phyloP scores from a whole-genome alignment of 1,284 basidiomycete species.

The Anthracocystis setariae region DNA sequence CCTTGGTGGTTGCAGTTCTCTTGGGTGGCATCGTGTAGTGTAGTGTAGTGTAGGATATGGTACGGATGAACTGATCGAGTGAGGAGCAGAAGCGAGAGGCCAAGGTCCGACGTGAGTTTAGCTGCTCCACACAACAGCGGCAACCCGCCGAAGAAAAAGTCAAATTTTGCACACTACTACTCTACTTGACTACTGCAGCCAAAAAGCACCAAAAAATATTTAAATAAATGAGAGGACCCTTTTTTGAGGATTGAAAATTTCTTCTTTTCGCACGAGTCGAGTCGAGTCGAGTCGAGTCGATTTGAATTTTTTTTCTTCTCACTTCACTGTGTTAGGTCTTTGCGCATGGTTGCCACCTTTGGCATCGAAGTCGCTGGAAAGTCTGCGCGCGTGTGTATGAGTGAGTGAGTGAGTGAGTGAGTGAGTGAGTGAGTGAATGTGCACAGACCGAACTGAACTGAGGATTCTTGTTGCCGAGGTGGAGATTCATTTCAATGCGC shows the following conservation, averaged over 20 bases:
- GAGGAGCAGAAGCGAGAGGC: neutral
- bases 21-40: constrained; percentile 25
- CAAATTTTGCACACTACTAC: constrained; percentile 5
- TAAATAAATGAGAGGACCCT: too few relatives aligned
- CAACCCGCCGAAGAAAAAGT: too few relatives aligned
- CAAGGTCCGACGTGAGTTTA: neutral
- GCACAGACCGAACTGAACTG: neutral
- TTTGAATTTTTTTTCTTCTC: too few relatives aligned
- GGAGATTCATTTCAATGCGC: constrained; percentile 14
- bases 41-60: neutral
- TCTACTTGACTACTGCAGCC: constrained; percentile 2
- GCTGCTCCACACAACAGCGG: constrained; percentile 7
- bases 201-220: too few relatives aligned
- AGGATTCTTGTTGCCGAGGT: constrained; percentile 21
- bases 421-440: too few relatives aligned
- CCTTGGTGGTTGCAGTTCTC: constrained; percentile 15
- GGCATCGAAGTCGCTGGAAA: constrained; percentile 44
- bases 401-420: too few relatives aligned
- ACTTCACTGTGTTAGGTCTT: constrained; percentile 18
- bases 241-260: neutral
- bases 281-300: too few relatives aligned
- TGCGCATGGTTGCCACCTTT: neutral
- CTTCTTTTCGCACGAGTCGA: constrained; percentile 40
- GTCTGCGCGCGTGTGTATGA: too few relatives aligned
- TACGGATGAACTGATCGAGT: neutral